Conservation (phyloP, 345 rosid species). For the Excoecaria cochinchinensis region DNA sequence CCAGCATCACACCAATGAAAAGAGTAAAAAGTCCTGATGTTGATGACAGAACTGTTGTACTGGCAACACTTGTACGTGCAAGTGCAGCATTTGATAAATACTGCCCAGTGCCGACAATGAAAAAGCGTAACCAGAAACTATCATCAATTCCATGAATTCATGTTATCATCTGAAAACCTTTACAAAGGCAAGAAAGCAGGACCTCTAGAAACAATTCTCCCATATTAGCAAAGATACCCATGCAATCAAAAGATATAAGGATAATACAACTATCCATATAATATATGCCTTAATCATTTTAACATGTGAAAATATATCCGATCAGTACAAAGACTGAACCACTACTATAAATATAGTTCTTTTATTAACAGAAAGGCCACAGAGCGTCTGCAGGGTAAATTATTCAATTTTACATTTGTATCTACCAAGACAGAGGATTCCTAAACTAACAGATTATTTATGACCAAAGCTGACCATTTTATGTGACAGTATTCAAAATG, state of each 20-base stretch:
- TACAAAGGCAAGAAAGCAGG: neutral
- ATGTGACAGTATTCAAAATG: neutral
- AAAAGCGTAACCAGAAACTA: conserved; percentile 9
- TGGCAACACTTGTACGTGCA: conserved; percentile 95
- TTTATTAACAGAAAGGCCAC: no score
- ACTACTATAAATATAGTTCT: neutral
- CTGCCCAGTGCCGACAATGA: conserved; percentile 37
- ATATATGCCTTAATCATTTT: neutral
- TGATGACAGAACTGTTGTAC: conserved; percentile 95
- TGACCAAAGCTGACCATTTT: neutral
- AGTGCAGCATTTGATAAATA: conserved; percentile 98
- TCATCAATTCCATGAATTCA: neutral
- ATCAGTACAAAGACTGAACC: neutral
- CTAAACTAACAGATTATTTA: neutral
- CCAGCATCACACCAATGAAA: conserved; percentile 82
- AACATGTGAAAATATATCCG: neutral
- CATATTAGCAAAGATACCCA: neutral
- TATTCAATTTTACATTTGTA: neutral
- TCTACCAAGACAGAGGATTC: neutral
- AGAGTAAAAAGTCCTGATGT: conserved; percentile 99
- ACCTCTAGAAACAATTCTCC: neutral
- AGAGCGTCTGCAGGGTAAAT: neutral
- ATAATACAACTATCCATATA: neutral
- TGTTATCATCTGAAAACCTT: neutral
- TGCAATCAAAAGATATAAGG: neutral